Conservation (phyloP, 1,139 yeast genomes). For the Geotrichum restrictum region DNA sequence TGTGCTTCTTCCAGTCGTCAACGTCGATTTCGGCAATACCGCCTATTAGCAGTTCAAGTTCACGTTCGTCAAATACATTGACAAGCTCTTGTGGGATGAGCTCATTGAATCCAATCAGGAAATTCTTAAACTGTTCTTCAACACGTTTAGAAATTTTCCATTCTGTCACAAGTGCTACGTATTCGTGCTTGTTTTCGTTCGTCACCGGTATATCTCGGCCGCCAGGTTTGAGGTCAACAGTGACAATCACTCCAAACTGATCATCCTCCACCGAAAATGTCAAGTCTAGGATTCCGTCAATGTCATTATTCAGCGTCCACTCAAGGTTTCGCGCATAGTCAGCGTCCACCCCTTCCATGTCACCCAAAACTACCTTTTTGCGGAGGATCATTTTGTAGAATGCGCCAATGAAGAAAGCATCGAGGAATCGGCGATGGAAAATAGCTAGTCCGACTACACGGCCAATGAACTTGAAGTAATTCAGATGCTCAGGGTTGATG, state of each 20-base stretch:
- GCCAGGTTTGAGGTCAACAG: slow-evolving; percentile 82
- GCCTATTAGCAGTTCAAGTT: slow-evolving; percentile 90
- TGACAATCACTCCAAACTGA: slow-evolving; percentile 88
- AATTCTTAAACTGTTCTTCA: slow-evolving; percentile 92
- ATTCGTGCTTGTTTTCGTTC: slow-evolving; percentile 90
- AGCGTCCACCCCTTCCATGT: slow-evolving; percentile 98
- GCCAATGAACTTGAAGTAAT: slow-evolving; percentile 96
- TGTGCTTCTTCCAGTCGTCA: slow-evolving; percentile 98
- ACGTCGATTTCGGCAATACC: slow-evolving; percentile 97
- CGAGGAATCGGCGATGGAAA: slow-evolving; percentile 95
- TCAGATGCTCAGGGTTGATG: slow-evolving; percentile 95
- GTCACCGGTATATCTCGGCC: slow-evolving; percentile 89
- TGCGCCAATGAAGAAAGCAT: slow-evolving; percentile 97
- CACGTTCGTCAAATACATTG: slow-evolving; percentile 95
- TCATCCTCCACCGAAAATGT: slow-evolving; percentile 96
- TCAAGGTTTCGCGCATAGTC: slow-evolving; percentile 91
- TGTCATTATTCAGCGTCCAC: slow-evolving; percentile 94
- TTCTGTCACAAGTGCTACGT: slow-evolving; percentile 89
- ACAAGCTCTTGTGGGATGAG: slow-evolving; percentile 94
- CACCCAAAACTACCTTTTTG: slow-evolving; percentile 90
- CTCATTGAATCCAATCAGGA: slow-evolving; percentile 95
- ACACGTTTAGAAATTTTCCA: slow-evolving; percentile 94
- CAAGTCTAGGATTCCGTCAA: slow-evolving; percentile 76
- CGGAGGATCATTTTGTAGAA: slow-evolving; percentile 95
- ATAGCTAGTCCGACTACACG: slow-evolving; percentile 97